A percentile compares a stretch with the other conserved stretches of the same genome.
Evolutionary conservation across 108 stramenopile species (phyloP).

Genomic region (Mediolabrus comicus): DNA sequence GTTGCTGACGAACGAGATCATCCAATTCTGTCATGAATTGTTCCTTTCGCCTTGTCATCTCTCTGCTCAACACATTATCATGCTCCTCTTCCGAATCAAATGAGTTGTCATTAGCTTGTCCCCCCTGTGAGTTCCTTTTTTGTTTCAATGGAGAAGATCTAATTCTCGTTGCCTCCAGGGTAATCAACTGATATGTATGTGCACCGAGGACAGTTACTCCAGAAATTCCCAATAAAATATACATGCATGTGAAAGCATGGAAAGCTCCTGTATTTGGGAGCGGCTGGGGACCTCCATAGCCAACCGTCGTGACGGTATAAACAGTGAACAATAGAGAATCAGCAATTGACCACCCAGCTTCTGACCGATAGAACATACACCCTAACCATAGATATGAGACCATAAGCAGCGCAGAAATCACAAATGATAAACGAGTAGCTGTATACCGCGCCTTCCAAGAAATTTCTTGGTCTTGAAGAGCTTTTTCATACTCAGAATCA

Average conservation of each 20-base stretch:
- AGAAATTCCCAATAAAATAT: conserved; percentile 77
- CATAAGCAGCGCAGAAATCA: conserved; percentile 58
- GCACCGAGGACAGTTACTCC: conserved; percentile 82
- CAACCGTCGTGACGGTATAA: conserved; percentile 88
- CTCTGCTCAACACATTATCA: conserved; percentile 10
- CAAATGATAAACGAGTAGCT: conserved; percentile 67
- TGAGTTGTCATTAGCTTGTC: conserved; percentile 1
- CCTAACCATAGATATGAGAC: conserved; percentile 61
- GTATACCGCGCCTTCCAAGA: conserved; percentile 75
- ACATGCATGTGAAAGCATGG: conserved; percentile 72
- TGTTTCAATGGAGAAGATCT: conserved; percentile 25
- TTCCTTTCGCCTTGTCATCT: conserved; percentile 12
- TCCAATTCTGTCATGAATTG: conserved; percentile 44
- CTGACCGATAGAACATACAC: conserved; percentile 55
- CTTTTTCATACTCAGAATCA: conserved; percentile 81
- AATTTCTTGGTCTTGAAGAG: conserved; percentile 78
- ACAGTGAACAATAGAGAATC: conserved; percentile 83
- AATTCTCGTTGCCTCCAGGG: conserved; percentile 75
- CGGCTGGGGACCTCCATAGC: conserved; percentile 64
- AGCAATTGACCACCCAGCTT: conserved; percentile 58
- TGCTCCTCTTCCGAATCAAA: conserved; percentile 8
- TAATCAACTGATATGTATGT: conserved; percentile 80
- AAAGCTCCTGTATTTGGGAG: conserved; percentile 70
- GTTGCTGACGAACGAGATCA: conserved; percentile 34
- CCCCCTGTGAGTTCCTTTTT: conserved; percentile 3